These are phyloP conservation scores for Xylaria sp. DNA, from an alignment of 2,329 filamentous ascomycete genomes.

Conservation along the genomic window DNA sequence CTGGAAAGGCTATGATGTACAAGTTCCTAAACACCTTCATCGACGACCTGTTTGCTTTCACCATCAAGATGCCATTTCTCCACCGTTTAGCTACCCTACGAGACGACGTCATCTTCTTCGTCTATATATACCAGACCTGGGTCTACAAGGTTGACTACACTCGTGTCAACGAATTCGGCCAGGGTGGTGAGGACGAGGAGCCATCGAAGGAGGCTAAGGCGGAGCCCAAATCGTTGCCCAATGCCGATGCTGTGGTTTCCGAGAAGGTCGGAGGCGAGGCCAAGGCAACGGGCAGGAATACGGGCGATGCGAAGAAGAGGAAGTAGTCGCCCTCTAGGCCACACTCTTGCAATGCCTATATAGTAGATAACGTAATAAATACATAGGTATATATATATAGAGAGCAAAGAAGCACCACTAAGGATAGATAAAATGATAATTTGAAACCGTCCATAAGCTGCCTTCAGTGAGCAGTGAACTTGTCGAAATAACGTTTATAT, in stretches of 20 bases:
- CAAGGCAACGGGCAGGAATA: slow-evolving; percentile 62
- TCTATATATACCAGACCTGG: slow-evolving; percentile 95
- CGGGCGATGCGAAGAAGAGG: slow-evolving; percentile 60
- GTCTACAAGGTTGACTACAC: slow-evolving; percentile 92
- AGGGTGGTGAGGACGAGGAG: slow-evolving; percentile 91
- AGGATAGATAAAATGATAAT: slow-evolving; percentile 3
- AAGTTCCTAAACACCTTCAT: slow-evolving; percentile 99
- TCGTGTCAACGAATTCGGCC: slow-evolving; percentile 96
- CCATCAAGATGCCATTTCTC: slow-evolving; percentile 97
- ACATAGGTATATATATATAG: neutral
- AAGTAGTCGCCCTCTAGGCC: slow-evolving; percentile 49
- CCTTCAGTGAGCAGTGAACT: neutral
- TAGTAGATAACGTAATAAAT: slow-evolving; percentile 14
- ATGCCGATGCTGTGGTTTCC: slow-evolving; percentile 42
- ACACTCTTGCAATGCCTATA: neutral
- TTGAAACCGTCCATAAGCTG: neutral
- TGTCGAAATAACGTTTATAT: neutral
- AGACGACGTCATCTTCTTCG: slow-evolving; percentile 97
- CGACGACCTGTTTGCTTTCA: slow-evolving; percentile 97
- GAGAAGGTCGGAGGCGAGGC: slow-evolving; percentile 51
- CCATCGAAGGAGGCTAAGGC: slow-evolving; percentile 50
- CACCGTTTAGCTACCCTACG: slow-evolving; percentile 91
- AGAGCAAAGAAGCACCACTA: slow-evolving; percentile 16
- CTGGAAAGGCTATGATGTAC: slow-evolving; percentile 94
- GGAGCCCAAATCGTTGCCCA: slow-evolving; percentile 52